Conservation (phyloP, 2,329 filamentous ascomycete genomes). For the Epichloe glyceriae region DNA sequence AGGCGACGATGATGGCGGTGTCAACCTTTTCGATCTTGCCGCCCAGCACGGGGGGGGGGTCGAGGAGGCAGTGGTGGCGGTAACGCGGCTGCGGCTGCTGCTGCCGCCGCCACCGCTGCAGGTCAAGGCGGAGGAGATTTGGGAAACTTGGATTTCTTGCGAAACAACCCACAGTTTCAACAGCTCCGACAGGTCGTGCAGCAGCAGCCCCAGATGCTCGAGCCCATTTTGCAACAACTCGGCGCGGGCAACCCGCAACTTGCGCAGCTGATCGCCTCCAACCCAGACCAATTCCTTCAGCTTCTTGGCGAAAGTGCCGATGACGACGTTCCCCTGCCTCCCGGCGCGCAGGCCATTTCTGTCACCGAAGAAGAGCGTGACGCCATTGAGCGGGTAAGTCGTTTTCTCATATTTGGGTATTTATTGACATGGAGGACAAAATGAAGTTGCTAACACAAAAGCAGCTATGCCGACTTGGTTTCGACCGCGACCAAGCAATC, state of each 20-base stretch:
- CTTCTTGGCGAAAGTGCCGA: constrained; percentile 80
- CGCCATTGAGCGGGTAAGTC: constrained; percentile 81
- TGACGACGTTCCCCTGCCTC: constrained; percentile 71
- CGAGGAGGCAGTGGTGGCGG: constrained; percentile 29
- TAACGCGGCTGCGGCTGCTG: constrained; percentile 28
- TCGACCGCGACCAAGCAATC: constrained; percentile 84
- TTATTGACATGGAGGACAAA: background rate
- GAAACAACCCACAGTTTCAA: constrained; percentile 94
- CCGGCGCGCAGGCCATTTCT: constrained; percentile 75
- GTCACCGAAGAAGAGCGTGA: constrained; percentile 95
- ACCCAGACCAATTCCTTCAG: constrained; percentile 87
- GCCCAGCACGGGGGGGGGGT: constrained; percentile 52
- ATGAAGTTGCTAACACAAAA: background rate
- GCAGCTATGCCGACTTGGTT: constrained; percentile 82
- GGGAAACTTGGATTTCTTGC: constrained; percentile 81
- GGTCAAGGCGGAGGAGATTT: constrained; percentile 40
- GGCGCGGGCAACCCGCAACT: constrained; percentile 90
- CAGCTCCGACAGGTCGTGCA: constrained; percentile 94
- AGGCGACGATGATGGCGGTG: constrained; percentile 49
- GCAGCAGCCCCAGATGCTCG: constrained; percentile 95
- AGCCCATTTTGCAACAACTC: constrained; percentile 93
- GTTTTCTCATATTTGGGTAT: background rate
- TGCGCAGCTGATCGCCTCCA: constrained; percentile 78
- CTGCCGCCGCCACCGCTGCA: constrained; percentile 37
- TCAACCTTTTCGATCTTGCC: constrained; percentile 89